phyloP scores from a whole-genome alignment of 805 yeast species.

The Candida ovalis region DNA sequence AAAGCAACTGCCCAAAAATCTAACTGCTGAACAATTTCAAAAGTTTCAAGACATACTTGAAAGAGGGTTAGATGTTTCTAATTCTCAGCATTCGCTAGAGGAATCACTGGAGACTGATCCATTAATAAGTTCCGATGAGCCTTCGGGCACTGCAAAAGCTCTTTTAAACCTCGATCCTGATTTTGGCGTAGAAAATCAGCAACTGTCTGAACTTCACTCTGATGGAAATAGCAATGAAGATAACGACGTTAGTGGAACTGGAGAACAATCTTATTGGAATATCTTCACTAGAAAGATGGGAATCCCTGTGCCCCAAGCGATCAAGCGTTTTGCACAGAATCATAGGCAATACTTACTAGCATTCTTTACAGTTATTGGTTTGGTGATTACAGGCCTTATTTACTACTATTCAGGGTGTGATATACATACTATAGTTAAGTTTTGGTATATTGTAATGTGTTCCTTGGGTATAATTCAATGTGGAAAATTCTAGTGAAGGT shows the following conservation, averaged over 20 bases:
- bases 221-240: neutral
- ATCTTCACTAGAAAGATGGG: neutral
- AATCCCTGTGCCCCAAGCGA: neutral
- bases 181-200: too few relatives aligned
- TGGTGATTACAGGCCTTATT: neutral
- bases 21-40: neutral
- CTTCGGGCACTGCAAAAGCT: too few relatives aligned
- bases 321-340: neutral
- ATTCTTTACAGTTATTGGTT: neutral
- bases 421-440: neutral
- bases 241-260: neutral
- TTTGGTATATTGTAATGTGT: neutral
- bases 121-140: too few relatives aligned
- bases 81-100: neutral
- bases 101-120: neutral
- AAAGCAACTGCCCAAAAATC: neutral
- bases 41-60: neutral
- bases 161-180: too few relatives aligned
- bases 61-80: neutral
- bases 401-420: neutral
- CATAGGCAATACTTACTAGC: neutral
- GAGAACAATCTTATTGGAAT: neutral
- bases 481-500: neutral
- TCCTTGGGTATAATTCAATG: neutral
- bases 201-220: too few relatives aligned